A percentile compares a stretch with the other conserved stretches of the same genome.
These are phyloP conservation scores for Chaetomiaceae sp. DNA, from an alignment of 2,329 filamentous ascomycete species.

Conservation along the genomic window DNA sequence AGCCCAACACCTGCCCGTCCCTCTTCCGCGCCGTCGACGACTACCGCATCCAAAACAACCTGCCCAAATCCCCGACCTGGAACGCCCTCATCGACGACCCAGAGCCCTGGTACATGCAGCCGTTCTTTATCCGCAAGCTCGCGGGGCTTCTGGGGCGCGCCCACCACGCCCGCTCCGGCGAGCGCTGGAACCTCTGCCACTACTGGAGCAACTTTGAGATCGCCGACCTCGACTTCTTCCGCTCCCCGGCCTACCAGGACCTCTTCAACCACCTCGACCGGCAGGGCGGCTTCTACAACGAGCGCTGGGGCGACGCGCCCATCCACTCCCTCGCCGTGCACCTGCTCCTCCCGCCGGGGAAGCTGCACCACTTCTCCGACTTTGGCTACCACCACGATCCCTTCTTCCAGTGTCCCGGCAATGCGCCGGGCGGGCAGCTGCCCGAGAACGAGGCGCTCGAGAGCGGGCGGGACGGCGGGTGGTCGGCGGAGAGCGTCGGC, in stretches of 20 bases:
- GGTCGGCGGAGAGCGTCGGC: slow-evolving; percentile 32
- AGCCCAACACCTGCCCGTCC: slow-evolving; percentile 39
- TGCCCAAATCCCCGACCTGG: slow-evolving; percentile 37
- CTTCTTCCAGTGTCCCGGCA: slow-evolving; percentile 35
- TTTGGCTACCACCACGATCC: slow-evolving; percentile 40
- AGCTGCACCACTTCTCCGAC: slow-evolving; percentile 43
- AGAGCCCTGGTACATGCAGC: slow-evolving; percentile 28
- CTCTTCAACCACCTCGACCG: slow-evolving; percentile 40
- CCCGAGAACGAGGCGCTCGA: slow-evolving; percentile 31
- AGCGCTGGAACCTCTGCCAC: slow-evolving; percentile 42
- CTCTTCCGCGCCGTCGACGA: slow-evolving; percentile 40
- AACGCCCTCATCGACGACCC: slow-evolving; percentile 37
- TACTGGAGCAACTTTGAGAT: slow-evolving; percentile 49
- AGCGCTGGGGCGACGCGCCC: slow-evolving; percentile 44
- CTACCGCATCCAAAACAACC: slow-evolving; percentile 35
- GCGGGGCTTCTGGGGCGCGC: slow-evolving; percentile 30
- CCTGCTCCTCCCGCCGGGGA: slow-evolving; percentile 38
- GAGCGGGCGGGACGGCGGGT: slow-evolving; percentile 20
- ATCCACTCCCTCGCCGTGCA: slow-evolving; percentile 42
- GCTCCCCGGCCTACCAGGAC: slow-evolving; percentile 38
- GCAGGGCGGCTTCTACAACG: slow-evolving; percentile 41
- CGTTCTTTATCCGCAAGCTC: slow-evolving; percentile 38
- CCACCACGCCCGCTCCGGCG: slow-evolving; percentile 37
- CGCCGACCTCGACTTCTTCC: slow-evolving; percentile 43
- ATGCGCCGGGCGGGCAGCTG: slow-evolving; percentile 36